Evolutionary conservation across 352 stramenopile species (phyloP).

Genomic region (Pythium myriotylum): DNA sequence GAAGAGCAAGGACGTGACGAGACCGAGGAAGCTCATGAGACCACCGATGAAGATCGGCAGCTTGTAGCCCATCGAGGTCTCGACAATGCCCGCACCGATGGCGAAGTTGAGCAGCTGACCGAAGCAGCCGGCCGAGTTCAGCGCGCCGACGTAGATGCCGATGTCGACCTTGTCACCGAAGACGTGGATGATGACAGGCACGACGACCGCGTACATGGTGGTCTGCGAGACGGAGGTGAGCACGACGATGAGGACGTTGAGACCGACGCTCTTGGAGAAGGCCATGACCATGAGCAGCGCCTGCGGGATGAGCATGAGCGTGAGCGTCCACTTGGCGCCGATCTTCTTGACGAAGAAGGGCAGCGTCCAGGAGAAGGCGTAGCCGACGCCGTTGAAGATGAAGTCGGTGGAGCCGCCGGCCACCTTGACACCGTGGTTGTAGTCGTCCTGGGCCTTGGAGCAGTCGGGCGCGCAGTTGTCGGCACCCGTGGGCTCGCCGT

Average conservation of each 20-base stretch:
- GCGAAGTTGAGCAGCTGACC: conserved; percentile 72
- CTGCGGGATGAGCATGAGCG: conserved; percentile 38
- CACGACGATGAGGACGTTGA: conserved; percentile 43
- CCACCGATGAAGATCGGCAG: conserved; percentile 67
- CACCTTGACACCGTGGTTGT: conserved; percentile 44
- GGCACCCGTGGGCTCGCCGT: conserved; percentile 24
- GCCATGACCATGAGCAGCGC: conserved; percentile 51
- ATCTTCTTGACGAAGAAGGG: conserved; percentile 43
- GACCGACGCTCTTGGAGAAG: conserved; percentile 35
- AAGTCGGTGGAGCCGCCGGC: conserved; percentile 39
- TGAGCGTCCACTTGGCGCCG: conserved; percentile 37
- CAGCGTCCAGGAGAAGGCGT: conserved; percentile 40
- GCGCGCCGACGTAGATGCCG: conserved; percentile 22
- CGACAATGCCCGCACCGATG: conserved; percentile 50
- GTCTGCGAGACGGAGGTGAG: conserved; percentile 51
- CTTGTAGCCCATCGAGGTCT: conserved; percentile 58
- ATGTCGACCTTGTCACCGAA: conserved; percentile 48
- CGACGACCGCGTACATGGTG: conserved; percentile 61
- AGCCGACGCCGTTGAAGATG: conserved; percentile 38
- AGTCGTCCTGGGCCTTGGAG: conserved; percentile 33
- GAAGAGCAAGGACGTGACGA: conserved; percentile 51
- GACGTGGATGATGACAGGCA: conserved; percentile 63
- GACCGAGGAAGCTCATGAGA: conserved; percentile 50
- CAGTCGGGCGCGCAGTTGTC: conserved; percentile 37
- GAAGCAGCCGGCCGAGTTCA: conserved; percentile 69